Evolutionary conservation across 2,329 filamentous ascomycete species (phyloP).

Genomic region (Hypoxylon sp.): DNA sequence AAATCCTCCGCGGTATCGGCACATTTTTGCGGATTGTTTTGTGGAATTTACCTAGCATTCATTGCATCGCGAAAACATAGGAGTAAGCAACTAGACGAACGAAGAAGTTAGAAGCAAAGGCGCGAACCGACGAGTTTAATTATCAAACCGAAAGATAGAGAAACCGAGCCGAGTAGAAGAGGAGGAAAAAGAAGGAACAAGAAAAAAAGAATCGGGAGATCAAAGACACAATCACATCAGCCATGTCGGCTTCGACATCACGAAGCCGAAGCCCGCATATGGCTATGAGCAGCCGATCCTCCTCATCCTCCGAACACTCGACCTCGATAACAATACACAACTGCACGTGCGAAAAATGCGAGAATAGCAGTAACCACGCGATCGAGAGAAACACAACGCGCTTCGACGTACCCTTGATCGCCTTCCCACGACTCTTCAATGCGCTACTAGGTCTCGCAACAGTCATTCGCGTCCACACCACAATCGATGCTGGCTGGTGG

Average conservation of each 20-base stretch:
- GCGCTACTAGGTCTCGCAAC: slow-evolving; percentile 39
- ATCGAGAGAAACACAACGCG: slow-evolving; percentile 25
- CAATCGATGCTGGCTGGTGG: slow-evolving; percentile 41
- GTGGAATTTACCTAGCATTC: too few species aligned
- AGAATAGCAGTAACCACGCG: neutral
- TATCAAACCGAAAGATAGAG: too few species aligned
- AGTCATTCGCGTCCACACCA: slow-evolving; percentile 40
- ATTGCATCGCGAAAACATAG: too few species aligned
- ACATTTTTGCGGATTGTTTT: too few species aligned
- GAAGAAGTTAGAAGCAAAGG: neutral
- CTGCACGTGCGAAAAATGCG: slow-evolving; percentile 32
- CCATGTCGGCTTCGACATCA: slow-evolving; percentile 33
- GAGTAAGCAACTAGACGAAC: neutral
- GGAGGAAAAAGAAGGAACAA: neutral
- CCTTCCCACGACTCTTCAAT: slow-evolving; percentile 38
- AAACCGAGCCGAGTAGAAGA: too few species aligned
- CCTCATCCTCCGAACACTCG: slow-evolving; percentile 27
- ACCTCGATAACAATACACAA: slow-evolving; percentile 22
- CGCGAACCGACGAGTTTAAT: neutral
- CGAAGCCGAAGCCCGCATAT: slow-evolving; percentile 37
- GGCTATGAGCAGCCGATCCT: slow-evolving; percentile 27
- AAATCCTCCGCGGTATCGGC: too few species aligned
- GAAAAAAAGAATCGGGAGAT: neutral
- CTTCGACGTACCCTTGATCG: slow-evolving; percentile 41
- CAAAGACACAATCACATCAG: neutral